Evolutionary conservation across 208 protist species (phyloP).

Genomic region (Acanthamoeba sp.): DNA sequence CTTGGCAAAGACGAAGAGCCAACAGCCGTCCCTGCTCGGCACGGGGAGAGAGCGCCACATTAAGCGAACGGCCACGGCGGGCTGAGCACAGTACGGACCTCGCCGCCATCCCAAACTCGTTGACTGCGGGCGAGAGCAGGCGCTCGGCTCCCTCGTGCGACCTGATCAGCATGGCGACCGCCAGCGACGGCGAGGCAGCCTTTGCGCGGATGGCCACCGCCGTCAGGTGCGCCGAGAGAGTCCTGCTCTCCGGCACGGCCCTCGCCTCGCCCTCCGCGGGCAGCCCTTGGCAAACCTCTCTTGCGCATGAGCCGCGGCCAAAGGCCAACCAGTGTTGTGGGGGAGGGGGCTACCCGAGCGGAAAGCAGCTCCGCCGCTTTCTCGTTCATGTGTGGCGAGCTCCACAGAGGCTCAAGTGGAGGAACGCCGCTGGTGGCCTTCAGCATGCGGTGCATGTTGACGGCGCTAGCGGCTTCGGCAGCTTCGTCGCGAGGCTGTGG

Average conservation of each 20-base stretch:
- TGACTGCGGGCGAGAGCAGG: background rate
- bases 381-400: background rate
- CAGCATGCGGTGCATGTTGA: conserved; percentile 7
- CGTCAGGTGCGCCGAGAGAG: too few species aligned
- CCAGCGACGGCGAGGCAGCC: too few species aligned
- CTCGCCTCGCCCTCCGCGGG: background rate
- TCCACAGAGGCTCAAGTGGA: background rate
- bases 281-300: background rate
- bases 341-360: too few species aligned
- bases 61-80: too few species aligned
- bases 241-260: background rate
- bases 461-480: background rate
- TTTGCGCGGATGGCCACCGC: background rate
- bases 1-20: background rate
- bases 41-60: background rate
- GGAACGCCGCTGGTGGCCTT: background rate
- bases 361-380: background rate
- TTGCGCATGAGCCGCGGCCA: too few species aligned
- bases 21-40: background rate
- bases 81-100: background rate
- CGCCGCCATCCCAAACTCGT: background rate
- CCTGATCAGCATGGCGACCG: background rate
- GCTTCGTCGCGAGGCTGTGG: background rate
- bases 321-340: too few species aligned
- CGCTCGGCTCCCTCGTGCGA: background rate